Evolutionary conservation across 2,329 filamentous ascomycete genomes (phyloP), one percentile per base, ranked within the genome.

Genomic region (Microcyclosporella mali): DNA sequence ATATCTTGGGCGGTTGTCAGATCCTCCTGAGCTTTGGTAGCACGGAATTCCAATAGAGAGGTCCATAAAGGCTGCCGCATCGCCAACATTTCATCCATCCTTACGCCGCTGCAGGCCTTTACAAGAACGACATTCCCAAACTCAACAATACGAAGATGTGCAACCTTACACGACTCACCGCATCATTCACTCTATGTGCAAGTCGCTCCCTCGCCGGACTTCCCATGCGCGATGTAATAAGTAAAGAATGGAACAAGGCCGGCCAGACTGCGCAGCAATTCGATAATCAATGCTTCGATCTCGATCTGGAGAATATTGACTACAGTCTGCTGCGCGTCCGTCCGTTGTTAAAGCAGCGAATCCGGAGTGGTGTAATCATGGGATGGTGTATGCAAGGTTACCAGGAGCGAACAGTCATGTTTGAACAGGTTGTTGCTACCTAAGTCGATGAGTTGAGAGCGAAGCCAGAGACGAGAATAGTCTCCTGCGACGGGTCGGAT

Each of bases 251-350:
- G 40, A 12, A 31, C 14, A 37, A 38, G 17, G 34, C 40, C 11
- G n/a, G 12, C 14, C 9, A 8, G 4, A 10, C 21, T 19, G 19
- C 39, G 4, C 2, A 16, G 12, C 8, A 21, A 3, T 40, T 36
- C 37, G 11, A 25, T 21, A 45, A 40, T 32, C 14, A 21, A 6
- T 36, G 37, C n/a, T 45, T 36, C 42, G 37, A 45, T 19, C 27
- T 40, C 32, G 37, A 37, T 12, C 28, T 18, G 17, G n/a, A 17
- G 8, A 25, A 45, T 16, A 32, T 37, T 15, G 37, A 36, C 15
- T 25, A 36, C 3, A 33, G 19, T 2, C 16, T 45, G 12, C 3
- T 11, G 6, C 32, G 36, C 15, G 21, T 40, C 1, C 37, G 42
- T 15, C n/a, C 14, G 12, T 36, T 7, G 29, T 17, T 40, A 2